These are phyloP conservation scores for Pyrenochaeta sp. DNA, from an alignment of 2,329 filamentous ascomycete species.

Conservation along the genomic window DNA sequence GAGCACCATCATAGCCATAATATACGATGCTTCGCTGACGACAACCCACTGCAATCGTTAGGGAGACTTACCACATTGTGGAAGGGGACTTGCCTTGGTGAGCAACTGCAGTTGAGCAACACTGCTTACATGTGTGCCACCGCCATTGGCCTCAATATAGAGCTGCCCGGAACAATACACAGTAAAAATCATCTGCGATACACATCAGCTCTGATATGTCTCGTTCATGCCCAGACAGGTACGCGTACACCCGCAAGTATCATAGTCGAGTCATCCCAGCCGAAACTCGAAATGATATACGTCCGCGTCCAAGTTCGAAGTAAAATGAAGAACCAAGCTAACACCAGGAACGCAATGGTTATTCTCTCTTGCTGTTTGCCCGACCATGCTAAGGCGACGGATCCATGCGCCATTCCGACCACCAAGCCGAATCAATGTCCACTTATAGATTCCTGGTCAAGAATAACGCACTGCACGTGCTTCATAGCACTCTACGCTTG, in stretches of 20 bases:
- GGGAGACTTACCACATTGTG: neutral
- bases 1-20: slow-evolving; percentile 51
- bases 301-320: slow-evolving; percentile 53
- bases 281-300: slow-evolving; percentile 50
- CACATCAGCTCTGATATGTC: slow-evolving; percentile 6
- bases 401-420: slow-evolving; percentile 4
- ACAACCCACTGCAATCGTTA: slow-evolving; percentile 41
- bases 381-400: slow-evolving; percentile 21
- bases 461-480: neutral
- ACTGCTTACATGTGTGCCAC: slow-evolving; percentile 41
- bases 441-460: neutral
- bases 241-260: slow-evolving; percentile 49
- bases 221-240: neutral
- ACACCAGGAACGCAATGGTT: slow-evolving; percentile 45
- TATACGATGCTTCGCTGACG: slow-evolving; percentile 50
- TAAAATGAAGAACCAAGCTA: slow-evolving; percentile 50
- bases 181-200: slow-evolving; percentile 43
- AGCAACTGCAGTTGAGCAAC: slow-evolving; percentile 32
- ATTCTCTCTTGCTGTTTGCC: slow-evolving; percentile 34
- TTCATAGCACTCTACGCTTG: neutral
- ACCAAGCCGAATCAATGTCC: neutral
- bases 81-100: slow-evolving; percentile 34
- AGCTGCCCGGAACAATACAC: slow-evolving; percentile 41
- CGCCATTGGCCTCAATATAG: slow-evolving; percentile 40
- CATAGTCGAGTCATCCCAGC: slow-evolving; percentile 56